phyloP scores from a whole-genome alignment of 352 stramenopile species.

The Globisporangium okanoganense region DNA sequence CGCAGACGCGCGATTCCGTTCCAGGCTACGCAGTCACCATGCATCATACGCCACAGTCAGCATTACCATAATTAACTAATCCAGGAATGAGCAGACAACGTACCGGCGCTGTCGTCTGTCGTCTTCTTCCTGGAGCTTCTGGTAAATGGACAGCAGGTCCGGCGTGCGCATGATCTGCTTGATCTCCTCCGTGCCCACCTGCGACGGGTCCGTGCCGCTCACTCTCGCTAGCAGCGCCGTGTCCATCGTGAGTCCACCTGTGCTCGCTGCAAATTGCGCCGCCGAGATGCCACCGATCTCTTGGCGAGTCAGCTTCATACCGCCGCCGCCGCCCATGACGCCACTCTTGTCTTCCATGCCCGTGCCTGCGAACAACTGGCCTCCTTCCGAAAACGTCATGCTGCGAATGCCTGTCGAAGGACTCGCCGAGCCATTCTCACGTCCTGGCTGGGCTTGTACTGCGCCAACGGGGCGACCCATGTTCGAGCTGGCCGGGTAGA shows the following conservation, averaged over 20 bases:
- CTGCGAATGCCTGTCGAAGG: conserved; percentile 52
- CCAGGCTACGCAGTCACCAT: conserved; percentile 26
- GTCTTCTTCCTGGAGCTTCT: conserved; percentile 86
- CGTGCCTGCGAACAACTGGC: conserved; percentile 16
- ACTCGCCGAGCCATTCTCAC: conserved; percentile 25
- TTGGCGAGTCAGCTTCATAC: conserved; percentile 31
- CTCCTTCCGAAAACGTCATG: conserved; percentile 60
- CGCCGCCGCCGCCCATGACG: conserved; percentile 26
- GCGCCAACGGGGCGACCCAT: background rate
- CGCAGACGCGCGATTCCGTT: conserved; percentile 78
- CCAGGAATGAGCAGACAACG: background rate
- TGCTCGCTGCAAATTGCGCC: conserved; percentile 79
- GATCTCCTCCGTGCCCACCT: conserved; percentile 81
- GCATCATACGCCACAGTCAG: background rate
- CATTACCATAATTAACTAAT: background rate
- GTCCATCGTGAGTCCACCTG: conserved; percentile 73
- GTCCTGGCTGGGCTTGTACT: background rate
- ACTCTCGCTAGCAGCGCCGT: conserved; percentile 75
- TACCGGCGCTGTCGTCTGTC: conserved; percentile 65
- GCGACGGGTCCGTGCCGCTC: conserved; percentile 69
- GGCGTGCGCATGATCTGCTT: conserved; percentile 86
- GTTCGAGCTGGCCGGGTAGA: conserved; percentile 23
- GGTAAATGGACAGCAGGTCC: conserved; percentile 84
- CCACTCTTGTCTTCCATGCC: conserved; percentile 18
- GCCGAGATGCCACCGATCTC: conserved; percentile 60